A percentile compares a stretch with the other conserved stretches of the same genome.
These are phyloP conservation scores for Hondaea fermentalgiana DNA, from an alignment of 108 stramenopile genomes.

Conservation along the genomic window DNA sequence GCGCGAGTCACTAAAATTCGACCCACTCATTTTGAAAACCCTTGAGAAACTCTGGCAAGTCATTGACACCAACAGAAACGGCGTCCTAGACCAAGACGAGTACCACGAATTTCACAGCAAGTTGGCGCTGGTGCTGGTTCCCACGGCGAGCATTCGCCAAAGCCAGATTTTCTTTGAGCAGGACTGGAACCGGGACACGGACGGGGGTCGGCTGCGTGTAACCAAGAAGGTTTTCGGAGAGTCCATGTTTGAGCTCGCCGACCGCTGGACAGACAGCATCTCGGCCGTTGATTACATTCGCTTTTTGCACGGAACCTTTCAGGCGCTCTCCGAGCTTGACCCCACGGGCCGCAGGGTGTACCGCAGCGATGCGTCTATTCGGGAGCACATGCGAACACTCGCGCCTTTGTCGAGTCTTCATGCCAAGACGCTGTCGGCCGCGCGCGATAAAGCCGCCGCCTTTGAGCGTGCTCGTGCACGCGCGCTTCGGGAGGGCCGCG, in stretches of 20 bases:
- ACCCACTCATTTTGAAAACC: neutral
- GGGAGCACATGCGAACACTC: neutral
- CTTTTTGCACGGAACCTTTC: neutral
- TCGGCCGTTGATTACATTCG: neutral
- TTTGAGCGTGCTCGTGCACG: neutral
- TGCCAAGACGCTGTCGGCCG: neutral
- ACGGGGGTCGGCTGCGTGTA: neutral
- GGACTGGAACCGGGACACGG: conserved; percentile 1
- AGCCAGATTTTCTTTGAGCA: neutral
- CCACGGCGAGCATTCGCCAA: neutral
- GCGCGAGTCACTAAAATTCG: conserved; percentile 3
- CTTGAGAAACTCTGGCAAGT: neutral
- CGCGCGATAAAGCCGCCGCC: neutral
- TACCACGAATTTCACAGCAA: neutral
- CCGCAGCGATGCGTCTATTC: neutral
- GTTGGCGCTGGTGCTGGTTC: neutral
- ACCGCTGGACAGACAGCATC: neutral
- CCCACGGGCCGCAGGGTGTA: neutral
- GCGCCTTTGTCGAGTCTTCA: neutral
- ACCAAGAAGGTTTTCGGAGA: neutral
- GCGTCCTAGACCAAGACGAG: neutral
- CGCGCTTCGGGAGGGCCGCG: neutral
- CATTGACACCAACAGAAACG: neutral
- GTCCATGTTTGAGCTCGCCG: conserved; percentile 1
- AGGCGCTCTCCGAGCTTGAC: neutral